Evolutionary conservation across 1,139 yeast genomes (phyloP).

Genomic region (Suhomyces yuchorum): DNA sequence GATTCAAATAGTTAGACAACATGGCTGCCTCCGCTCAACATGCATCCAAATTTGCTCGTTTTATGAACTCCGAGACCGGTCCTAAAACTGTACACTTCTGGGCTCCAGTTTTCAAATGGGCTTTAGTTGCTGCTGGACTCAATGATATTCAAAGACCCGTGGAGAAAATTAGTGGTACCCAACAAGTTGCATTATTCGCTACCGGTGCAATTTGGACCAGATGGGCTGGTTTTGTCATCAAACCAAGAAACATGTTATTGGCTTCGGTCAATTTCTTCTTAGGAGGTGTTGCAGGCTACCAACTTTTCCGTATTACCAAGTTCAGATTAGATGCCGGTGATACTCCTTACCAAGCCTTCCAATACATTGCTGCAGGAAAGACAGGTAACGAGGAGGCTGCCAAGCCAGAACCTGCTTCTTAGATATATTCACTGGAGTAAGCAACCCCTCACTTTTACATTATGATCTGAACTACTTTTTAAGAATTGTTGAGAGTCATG

Average conservation of each 20-base stretch:
- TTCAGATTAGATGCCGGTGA: conserved; percentile 60
- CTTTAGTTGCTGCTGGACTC: conserved; percentile 86
- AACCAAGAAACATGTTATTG: conserved; percentile 80
- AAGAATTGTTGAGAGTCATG: background rate
- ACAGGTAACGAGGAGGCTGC: conserved; percentile 14
- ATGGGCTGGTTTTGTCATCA: conserved; percentile 90
- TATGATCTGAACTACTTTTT: background rate
- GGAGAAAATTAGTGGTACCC: conserved; percentile 88
- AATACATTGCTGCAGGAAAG: conserved; percentile 59
- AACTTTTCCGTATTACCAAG: conserved; percentile 66
- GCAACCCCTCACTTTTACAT: background rate
- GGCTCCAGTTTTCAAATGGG: conserved; percentile 77
- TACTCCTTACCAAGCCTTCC: conserved; percentile 52
- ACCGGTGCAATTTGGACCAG: conserved; percentile 98
- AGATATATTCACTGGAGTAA: background rate
- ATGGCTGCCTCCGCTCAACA: conserved; percentile 50
- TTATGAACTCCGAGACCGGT: conserved; percentile 85
- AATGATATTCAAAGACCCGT: conserved; percentile 88
- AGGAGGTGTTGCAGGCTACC: conserved; percentile 87
- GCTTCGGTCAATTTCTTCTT: conserved; percentile 95
- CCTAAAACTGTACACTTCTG: conserved; percentile 96
- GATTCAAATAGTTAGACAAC: conserved; percentile 6
- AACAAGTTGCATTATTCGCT: conserved; percentile 83
- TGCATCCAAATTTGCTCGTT: conserved; percentile 67
- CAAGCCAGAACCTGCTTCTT: background rate